Percentiles rank a stretch among this genome's conserved stretches.
Evolutionary conservation across 441 rosid species (phyloP).

Genomic region (Gossypium davidsonii): DNA sequence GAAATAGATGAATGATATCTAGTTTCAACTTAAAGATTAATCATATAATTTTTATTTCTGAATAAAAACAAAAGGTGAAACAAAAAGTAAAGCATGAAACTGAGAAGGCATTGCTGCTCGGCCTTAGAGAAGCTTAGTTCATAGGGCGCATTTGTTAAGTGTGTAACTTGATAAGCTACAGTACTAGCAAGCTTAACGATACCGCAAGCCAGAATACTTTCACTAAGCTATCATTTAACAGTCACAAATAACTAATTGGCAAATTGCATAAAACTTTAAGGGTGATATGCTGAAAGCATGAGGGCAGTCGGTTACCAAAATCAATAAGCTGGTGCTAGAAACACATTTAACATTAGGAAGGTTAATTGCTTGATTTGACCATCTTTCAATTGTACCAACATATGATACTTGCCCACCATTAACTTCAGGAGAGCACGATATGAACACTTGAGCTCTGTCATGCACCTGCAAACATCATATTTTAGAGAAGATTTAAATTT

Average conservation of each 20-base stretch:
- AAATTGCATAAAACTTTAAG: background rate
- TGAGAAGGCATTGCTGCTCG: background rate
- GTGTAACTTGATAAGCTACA: background rate
- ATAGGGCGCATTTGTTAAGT: background rate
- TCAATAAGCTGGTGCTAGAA: slow-evolving; percentile 50
- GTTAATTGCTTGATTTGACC: slow-evolving; percentile 53
- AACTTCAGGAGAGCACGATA: slow-evolving; percentile 47
- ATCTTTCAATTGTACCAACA: slow-evolving; percentile 63
- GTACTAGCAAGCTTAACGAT: background rate
- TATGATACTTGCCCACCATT: slow-evolving; percentile 37
- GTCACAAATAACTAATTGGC: background rate
- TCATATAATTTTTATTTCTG: background rate
- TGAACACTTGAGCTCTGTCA: slow-evolving; percentile 84
- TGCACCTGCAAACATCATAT: slow-evolving; percentile 51
- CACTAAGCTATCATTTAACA: background rate
- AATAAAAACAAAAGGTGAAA: background rate
- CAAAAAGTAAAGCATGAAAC: background rate
- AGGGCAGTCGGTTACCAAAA: slow-evolving; percentile 48
- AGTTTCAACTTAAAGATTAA: background rate
- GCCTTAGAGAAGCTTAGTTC: background rate
- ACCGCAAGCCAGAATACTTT: background rate
- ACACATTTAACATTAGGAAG: slow-evolving; percentile 54
- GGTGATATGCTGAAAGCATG: background rate
- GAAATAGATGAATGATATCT: background rate
- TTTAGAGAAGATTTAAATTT: background rate